A percentile compares a stretch with the other conserved stretches of the same genome.
phyloP scores from a whole-genome alignment of 352 stramenopile species.

The Phytophthora citricola region DNA sequence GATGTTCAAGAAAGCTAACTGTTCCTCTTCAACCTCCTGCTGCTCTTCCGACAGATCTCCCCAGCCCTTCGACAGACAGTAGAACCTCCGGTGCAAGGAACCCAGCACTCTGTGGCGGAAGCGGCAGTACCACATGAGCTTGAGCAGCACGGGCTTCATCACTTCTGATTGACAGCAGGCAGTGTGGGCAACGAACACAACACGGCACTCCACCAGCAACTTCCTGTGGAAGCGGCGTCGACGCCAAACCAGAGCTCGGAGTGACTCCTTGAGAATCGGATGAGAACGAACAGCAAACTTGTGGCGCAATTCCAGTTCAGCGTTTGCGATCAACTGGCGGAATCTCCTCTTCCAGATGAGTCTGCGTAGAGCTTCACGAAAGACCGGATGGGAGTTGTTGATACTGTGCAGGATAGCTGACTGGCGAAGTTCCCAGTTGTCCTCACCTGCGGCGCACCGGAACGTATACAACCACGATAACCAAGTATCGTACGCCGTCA shows the following conservation, averaged over 20 bases:
- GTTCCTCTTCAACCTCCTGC: constrained; percentile 21
- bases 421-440: constrained; percentile 4
- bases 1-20: constrained; percentile 16
- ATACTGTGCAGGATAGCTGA: constrained; percentile 8
- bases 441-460: constrained; percentile 1
- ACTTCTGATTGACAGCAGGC: neutral
- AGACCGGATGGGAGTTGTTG: constrained; percentile 9
- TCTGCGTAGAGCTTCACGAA: constrained; percentile 14
- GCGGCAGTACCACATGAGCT: constrained; percentile 22
- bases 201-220: constrained; percentile 21
- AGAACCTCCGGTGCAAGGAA: constrained; percentile 15
- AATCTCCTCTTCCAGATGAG: constrained; percentile 33
- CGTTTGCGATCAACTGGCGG: neutral
- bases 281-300: constrained; percentile 15
- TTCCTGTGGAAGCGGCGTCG: constrained; percentile 26
- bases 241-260: constrained; percentile 24
- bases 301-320: constrained; percentile 12
- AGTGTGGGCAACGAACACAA: constrained; percentile 8
- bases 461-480: constrained; percentile 14
- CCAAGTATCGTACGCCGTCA: constrained; percentile 27
- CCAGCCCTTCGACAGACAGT: constrained; percentile 20
- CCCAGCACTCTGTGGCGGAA: constrained; percentile 14
- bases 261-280: constrained; percentile 16
- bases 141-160: constrained; percentile 20
- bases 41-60: constrained; percentile 19